A percentile compares a stretch with the other conserved stretches of the same genome.
Evolutionary conservation across 805 yeast genomes (phyloP).

Genomic region (Lipomyces yamadae): DNA sequence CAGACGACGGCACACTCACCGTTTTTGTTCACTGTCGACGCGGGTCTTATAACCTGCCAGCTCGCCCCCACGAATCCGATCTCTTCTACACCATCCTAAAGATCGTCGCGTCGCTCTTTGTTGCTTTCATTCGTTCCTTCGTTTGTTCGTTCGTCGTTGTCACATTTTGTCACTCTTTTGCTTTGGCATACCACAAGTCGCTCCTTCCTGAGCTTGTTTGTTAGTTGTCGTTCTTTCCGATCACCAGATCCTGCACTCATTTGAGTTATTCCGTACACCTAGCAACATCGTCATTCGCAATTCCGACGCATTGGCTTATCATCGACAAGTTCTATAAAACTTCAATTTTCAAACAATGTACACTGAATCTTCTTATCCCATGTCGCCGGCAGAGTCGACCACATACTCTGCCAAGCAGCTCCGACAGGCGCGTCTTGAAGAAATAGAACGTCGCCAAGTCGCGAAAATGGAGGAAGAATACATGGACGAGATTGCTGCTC

Average conservation of each 20-base stretch:
- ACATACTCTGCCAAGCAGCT: slow-evolving; percentile 27
- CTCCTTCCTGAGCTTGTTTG: slow-evolving; percentile 37
- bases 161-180: background rate
- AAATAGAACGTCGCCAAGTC: slow-evolving; percentile 35
- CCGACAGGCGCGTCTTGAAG: slow-evolving; percentile 30
- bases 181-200: slow-evolving; percentile 29
- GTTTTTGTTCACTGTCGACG: background rate
- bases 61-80: background rate
- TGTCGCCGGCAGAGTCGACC: slow-evolving; percentile 35
- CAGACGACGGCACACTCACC: background rate
- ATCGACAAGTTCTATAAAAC: background rate
- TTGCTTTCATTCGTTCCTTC: slow-evolving; percentile 12
- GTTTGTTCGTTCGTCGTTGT: background rate
- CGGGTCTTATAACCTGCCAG: background rate
- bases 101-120: slow-evolving; percentile 6
- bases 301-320: background rate
- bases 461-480: slow-evolving; percentile 45
- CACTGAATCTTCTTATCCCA: slow-evolving; percentile 17
- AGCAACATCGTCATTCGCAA: slow-evolving; percentile 1
- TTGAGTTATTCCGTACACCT: background rate
- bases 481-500: slow-evolving; percentile 46
- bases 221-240: slow-evolving; percentile 21
- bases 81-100: background rate
- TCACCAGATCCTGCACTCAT: slow-evolving; percentile 1
- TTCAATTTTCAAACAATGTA: slow-evolving; percentile 3